Evolutionary conservation across 371 early-diverging fungal species (phyloP), one percentile per base, ranked within the genome.

Genomic region (Phascolomyces articulosus): DNA sequence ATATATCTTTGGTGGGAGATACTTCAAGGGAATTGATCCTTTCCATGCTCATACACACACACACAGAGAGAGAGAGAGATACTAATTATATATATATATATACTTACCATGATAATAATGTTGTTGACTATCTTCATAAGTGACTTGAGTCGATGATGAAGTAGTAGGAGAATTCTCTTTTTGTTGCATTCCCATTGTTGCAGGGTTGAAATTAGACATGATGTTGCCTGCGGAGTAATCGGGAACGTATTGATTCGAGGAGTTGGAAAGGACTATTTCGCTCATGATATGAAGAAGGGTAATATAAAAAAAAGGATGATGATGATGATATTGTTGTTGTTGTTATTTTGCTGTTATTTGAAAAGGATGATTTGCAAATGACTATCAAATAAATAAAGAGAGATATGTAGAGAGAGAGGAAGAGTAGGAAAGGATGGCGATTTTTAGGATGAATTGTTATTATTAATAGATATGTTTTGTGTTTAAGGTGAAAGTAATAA

Each of bases 241-340:
- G 26, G 71, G 56, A 27, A 70, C 62, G 60, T 73, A 75, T 23
- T 73, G 64, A 51, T 71, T 67, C 23, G 61, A 62, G 53, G 66
- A 38, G 48, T 65, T 76, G 54, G 78, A 63, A 56, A 77, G 65
- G 44, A 69, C 60, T 28, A 75, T 73, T 65, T 78, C 79, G 59
- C 74, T 78, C 79, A 78, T 78, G 44, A 44, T 15, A 44, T 4
- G 8, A n/a, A n/a, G n/a, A n/a, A 44, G n/a, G 44, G n/a, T 44
- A 16, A 16, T 44, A 16, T 44, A 13, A 18, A 16, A 6, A 44
- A 44, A 41, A 34, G 34, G 34, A 34, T 34, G 34, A 34, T n/a
- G n/a, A n/a, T n/a, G n/a, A n/a, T n/a, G n/a, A n/a, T n/a, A n/a
- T n/a, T n/a, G n/a, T n/a, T n/a, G n/a, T n/a, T n/a, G n/a, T n/a